Evolutionary conservation across 1,284 basidiomycete genomes (phyloP).

Genomic region (Cystobasidiaceae sp.): DNA sequence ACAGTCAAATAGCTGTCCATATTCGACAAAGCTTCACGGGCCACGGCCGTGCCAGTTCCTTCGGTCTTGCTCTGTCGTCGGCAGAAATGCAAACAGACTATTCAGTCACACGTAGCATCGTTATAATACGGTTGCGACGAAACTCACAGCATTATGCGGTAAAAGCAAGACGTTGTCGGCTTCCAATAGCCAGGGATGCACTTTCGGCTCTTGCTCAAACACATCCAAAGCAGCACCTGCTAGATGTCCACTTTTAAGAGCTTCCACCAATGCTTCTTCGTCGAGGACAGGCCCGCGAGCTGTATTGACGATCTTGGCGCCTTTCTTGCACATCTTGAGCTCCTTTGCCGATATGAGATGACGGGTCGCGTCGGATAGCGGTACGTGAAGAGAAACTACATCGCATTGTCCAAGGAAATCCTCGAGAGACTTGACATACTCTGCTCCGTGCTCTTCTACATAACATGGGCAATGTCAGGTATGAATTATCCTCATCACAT

Average conservation of each 20-base stretch:
- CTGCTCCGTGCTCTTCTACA: constrained; percentile 16
- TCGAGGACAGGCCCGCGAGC: constrained; percentile 46
- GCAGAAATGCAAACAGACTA: not conserved
- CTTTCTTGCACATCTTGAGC: constrained; percentile 47
- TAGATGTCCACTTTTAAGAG: constrained; percentile 15
- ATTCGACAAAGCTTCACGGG: constrained; percentile 7
- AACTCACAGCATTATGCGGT: constrained; percentile 32
- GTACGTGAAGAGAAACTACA: constrained; percentile 52
- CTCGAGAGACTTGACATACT: constrained; percentile 42
- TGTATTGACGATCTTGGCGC: constrained; percentile 51
- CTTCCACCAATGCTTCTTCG: constrained; percentile 31
- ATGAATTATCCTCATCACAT: not conserved
- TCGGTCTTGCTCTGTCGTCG: constrained; percentile 10
- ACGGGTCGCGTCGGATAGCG: constrained; percentile 48
- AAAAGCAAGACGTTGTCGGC: constrained; percentile 20
- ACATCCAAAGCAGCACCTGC: constrained; percentile 24
- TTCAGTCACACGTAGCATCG: not conserved
- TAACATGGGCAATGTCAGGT: not conserved
- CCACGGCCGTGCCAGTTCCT: not conserved
- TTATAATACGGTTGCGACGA: not conserved
- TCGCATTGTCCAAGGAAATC: constrained; percentile 48
- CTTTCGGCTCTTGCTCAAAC: constrained; percentile 32
- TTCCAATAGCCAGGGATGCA: constrained; percentile 31
- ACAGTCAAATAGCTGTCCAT: constrained; percentile 16
- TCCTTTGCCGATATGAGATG: constrained; percentile 47